Conservation (phyloP, 2,329 filamentous ascomycete species). For the Cryphonectria carpinicola region DNA sequence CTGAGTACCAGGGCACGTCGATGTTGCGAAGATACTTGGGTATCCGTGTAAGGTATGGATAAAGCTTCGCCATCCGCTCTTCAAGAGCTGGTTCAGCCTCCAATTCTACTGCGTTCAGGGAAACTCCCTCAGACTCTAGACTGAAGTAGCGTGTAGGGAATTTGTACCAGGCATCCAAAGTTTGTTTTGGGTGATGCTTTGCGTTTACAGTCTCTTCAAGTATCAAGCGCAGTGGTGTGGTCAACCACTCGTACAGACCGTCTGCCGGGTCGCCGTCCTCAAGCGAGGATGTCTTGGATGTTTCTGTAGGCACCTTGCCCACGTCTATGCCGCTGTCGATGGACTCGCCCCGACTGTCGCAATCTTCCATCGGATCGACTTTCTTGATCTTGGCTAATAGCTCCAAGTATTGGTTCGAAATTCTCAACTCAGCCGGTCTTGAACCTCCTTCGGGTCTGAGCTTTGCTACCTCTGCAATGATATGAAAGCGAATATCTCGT, state of each 20-base stretch:
- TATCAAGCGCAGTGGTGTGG: background rate
- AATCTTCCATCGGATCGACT: background rate
- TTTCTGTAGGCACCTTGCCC: background rate
- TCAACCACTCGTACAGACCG: background rate
- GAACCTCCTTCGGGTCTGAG: background rate
- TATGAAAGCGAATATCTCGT: conserved; percentile 4
- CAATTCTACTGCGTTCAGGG: conserved; percentile 1
- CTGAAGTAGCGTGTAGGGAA: conserved; percentile 7
- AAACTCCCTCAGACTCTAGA: conserved; percentile 1
- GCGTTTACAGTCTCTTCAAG: background rate
- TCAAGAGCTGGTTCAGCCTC: conserved; percentile 6
- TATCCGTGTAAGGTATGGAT: conserved; percentile 9
- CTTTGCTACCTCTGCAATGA: conserved; percentile 12
- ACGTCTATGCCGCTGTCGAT: conserved; percentile 16
- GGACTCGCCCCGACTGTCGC: conserved; percentile 10
- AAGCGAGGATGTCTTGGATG: background rate
- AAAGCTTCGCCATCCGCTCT: conserved; percentile 13
- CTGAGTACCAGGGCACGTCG: conserved; percentile 16
- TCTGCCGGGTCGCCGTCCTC: conserved; percentile 5
- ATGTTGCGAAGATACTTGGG: conserved; percentile 18
- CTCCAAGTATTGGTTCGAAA: background rate
- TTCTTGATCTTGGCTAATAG: background rate
- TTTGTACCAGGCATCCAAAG: conserved; percentile 16
- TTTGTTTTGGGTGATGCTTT: background rate
- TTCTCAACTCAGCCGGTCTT: background rate